Evolutionary conservation across 805 yeast genomes (phyloP).

Genomic region (Starmerella sp.): DNA sequence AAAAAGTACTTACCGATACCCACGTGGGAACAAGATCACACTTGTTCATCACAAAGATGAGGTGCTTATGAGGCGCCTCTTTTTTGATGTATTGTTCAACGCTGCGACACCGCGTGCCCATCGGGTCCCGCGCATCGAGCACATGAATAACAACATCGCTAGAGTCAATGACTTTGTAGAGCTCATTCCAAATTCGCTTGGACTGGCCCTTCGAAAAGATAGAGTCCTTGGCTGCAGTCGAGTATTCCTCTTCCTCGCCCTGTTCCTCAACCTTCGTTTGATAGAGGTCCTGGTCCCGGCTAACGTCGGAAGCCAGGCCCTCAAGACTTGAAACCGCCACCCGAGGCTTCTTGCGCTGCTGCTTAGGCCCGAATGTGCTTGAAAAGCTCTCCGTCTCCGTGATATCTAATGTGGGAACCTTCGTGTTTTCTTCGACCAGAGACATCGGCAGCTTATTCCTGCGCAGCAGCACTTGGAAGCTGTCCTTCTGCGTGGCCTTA

Average conservation of each 20-base stretch:
- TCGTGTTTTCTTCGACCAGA: slow-evolving; percentile 66
- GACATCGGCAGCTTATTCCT: slow-evolving; percentile 95
- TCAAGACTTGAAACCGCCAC: slow-evolving; percentile 65
- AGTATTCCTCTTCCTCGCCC: slow-evolving; percentile 57
- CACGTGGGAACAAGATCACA: slow-evolving; percentile 98
- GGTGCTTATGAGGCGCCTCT: slow-evolving; percentile 94
- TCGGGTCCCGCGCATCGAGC: slow-evolving; percentile 92
- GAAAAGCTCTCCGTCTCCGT: slow-evolving; percentile 79
- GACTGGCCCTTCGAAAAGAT: slow-evolving; percentile 96
- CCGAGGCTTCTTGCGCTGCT: slow-evolving; percentile 85
- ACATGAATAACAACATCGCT: slow-evolving; percentile 96
- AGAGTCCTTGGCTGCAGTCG: slow-evolving; percentile 87
- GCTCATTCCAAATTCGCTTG: slow-evolving; percentile 96
- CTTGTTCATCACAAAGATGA: slow-evolving; percentile 87
- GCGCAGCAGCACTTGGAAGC: slow-evolving; percentile 74
- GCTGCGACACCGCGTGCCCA: slow-evolving; percentile 88
- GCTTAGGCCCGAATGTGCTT: slow-evolving; percentile 84
- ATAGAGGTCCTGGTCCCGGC: slow-evolving; percentile 48
- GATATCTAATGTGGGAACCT: slow-evolving; percentile 67
- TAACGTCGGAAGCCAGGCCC: slow-evolving; percentile 55
- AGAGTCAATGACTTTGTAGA: slow-evolving; percentile 92
- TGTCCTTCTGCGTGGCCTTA: slow-evolving; percentile 71
- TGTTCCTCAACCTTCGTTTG: slow-evolving; percentile 54
- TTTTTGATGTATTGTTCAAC: slow-evolving; percentile 87
- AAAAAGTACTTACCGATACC: slow-evolving; percentile 83